Conservation (phyloP, 768 basidiomycete genomes). For the Brasilioporus rufonigricans region DNA sequence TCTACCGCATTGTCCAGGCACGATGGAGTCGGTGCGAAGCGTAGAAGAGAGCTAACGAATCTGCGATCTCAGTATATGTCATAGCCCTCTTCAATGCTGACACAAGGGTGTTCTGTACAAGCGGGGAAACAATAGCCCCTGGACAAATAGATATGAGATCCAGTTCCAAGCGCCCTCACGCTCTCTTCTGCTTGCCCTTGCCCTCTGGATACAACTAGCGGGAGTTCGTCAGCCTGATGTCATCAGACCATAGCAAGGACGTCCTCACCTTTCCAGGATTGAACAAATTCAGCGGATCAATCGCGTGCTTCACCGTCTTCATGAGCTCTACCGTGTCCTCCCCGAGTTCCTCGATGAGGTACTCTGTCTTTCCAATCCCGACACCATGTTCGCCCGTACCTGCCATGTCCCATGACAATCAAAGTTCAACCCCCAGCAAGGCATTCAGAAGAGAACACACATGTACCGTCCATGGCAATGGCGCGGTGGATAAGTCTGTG, state of each 20-base stretch:
- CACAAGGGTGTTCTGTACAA: background rate
- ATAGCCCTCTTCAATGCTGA: no score
- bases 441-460: conserved; percentile 37
- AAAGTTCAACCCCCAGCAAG: background rate
- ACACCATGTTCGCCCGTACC: conserved; percentile 89
- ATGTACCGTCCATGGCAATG: conserved; percentile 72
- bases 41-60: no score
- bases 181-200: background rate
- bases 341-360: conserved; percentile 81
- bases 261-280: conserved; percentile 76
- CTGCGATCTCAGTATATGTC: no score
- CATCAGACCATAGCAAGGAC: background rate
- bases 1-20: no score
- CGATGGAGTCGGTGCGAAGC: no score
- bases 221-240: background rate
- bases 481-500: conserved; percentile 74
- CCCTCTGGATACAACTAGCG: conserved; percentile 21
- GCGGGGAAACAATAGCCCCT: no score
- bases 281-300: conserved; percentile 79
- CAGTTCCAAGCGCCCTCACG: background rate
- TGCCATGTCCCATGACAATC: conserved; percentile 24
- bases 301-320: conserved; percentile 75
- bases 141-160: background rate
- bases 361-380: conserved; percentile 83
- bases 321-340: conserved; percentile 78